Percentiles rank a stretch among this genome's conserved stretches.
Conservation (phyloP, 768 basidiomycete species). For the Coprinellus micaceus region DNA sequence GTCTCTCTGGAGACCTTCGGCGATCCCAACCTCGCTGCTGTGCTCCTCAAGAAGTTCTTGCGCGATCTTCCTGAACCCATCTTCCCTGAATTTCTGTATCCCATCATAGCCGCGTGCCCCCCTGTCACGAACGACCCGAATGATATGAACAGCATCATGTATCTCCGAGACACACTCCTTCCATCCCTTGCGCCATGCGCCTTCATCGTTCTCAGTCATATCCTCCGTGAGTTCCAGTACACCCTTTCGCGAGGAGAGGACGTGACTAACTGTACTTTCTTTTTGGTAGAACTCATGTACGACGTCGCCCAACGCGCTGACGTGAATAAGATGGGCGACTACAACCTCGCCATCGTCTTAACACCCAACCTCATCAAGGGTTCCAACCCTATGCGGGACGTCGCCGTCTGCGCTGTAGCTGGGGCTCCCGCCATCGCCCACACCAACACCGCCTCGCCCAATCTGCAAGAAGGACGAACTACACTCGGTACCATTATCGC, state of each 20-base stretch:
- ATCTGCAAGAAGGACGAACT: constrained; percentile 40
- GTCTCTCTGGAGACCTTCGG: constrained; percentile 73
- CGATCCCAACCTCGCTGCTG: constrained; percentile 79
- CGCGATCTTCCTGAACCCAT: constrained; percentile 75
- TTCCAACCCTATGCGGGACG: constrained; percentile 64
- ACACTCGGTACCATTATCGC: constrained; percentile 72
- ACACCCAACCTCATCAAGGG: constrained; percentile 77
- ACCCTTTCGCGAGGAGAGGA: constrained; percentile 7
- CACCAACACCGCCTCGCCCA: constrained; percentile 10
- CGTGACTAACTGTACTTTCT: constrained; percentile 1
- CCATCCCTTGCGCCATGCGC: constrained; percentile 66
- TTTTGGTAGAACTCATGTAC: constrained; percentile 72
- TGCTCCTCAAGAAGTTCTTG: constrained; percentile 81
- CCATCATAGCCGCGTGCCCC: constrained; percentile 66
- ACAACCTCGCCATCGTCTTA: constrained; percentile 77
- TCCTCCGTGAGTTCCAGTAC: constrained; percentile 49
- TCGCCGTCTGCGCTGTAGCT: constrained; percentile 67
- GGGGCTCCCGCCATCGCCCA: constrained; percentile 31
- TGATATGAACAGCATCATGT: constrained; percentile 56
- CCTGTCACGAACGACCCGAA: constrained; percentile 43
- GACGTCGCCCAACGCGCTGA: constrained; percentile 68
- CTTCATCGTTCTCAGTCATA: constrained; percentile 68
- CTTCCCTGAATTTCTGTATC: constrained; percentile 71
- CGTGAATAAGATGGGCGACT: constrained; percentile 76
- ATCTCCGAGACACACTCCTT: constrained; percentile 67